Base-by-base conservation (phyloP, 2,329 filamentous ascomycete species). In the Scedosporium apiospermum region DNA sequence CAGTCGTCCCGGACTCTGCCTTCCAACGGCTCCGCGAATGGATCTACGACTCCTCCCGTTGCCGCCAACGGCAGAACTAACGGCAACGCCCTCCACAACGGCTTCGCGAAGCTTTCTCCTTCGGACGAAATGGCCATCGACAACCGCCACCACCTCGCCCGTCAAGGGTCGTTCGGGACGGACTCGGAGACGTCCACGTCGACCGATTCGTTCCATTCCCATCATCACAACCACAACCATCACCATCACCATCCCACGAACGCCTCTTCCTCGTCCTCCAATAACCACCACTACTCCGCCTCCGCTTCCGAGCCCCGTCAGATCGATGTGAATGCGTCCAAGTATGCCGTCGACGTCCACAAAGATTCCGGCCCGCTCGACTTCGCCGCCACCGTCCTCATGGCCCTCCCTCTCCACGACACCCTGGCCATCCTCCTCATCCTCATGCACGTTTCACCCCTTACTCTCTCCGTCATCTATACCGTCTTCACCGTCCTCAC, bases 361-460 rank as follows among this genome's bases (percentile, higher is more conserved):
- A 87, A 87, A 68, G 86, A 89, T 71, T 80, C 86, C 62, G 89
- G 89, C 64, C 86, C 90, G 58, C 77, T 96, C 68, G 87, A 90
- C 69, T 81, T 96, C 67, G 88, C 89, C 66, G 84, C 90, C 68
- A 96, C 92, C 62, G 93, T 98, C 69, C 85, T 98, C 73, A 87
- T 87, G 70, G 91, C 92, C 61, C 93, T 93, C 70, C 93, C 93
- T 62, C 86, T 96, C 71, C 90, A 91, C 77, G 93, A 98, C 77
- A 96, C 93, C 65, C 91, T 97, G 76, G 92, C 93, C 72, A 96
- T 98, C 71, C 86, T 98, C 74, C 96, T 97, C 76, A 90, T 97
- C 69, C 85, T 98, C 68, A 89, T 97, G 76, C 93, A 96, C 73
- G 86, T 97, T 9, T 93, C 93, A 34, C 91, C 93, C 23, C 88